phyloP scores from a whole-genome alignment of 495 filamentous ascomycete genomes.

The Daldinia childiae region DNA sequence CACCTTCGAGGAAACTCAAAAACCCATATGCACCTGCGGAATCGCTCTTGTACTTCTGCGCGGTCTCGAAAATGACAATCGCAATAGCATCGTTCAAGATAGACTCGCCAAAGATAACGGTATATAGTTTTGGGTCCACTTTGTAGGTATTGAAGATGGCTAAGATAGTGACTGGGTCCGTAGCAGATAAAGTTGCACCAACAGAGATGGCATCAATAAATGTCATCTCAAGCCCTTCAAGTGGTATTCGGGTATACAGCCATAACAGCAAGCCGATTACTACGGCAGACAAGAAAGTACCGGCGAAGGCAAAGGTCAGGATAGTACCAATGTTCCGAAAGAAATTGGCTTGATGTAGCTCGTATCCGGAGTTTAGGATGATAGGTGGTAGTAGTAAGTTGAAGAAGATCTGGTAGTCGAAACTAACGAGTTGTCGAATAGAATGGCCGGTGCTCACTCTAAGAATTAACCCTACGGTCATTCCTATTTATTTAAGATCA shows the following conservation, averaged over 20 bases:
- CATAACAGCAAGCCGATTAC: slow-evolving; percentile 88
- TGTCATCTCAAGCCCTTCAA: slow-evolving; percentile 83
- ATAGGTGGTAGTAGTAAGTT: slow-evolving; percentile 97
- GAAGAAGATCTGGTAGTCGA: slow-evolving; percentile 99
- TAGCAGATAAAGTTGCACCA: slow-evolving; percentile 94
- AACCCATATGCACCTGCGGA: slow-evolving; percentile 70
- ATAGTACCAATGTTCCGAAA: slow-evolving; percentile 98
- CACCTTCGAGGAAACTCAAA: slow-evolving; percentile 83
- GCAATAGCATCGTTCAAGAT: slow-evolving; percentile 98
- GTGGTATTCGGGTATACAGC: slow-evolving; percentile 85
- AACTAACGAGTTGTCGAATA: slow-evolving; percentile 88
- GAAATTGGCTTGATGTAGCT: slow-evolving; percentile 97
- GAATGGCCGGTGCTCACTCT: slow-evolving; percentile 79
- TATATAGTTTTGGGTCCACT: slow-evolving; percentile 98
- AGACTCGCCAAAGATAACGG: slow-evolving; percentile 96
- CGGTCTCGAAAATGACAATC: slow-evolving; percentile 98
- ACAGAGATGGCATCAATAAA: slow-evolving; percentile 97
- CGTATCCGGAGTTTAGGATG: slow-evolving; percentile 96
- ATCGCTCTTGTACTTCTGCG: slow-evolving; percentile 82
- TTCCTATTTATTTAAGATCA: slow-evolving; percentile 66
- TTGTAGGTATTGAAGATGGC: slow-evolving; percentile 99
- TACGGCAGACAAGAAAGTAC: slow-evolving; percentile 95
- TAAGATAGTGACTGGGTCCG: slow-evolving; percentile 95
- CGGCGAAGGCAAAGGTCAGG: slow-evolving; percentile 97
- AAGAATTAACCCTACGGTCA: slow-evolving; percentile 93